A percentile compares a stretch with the other conserved stretches of the same genome.
Evolutionary conservation across 2,329 filamentous ascomycete genomes (phyloP).

Genomic region (Atkinsonella hypoxylon): DNA sequence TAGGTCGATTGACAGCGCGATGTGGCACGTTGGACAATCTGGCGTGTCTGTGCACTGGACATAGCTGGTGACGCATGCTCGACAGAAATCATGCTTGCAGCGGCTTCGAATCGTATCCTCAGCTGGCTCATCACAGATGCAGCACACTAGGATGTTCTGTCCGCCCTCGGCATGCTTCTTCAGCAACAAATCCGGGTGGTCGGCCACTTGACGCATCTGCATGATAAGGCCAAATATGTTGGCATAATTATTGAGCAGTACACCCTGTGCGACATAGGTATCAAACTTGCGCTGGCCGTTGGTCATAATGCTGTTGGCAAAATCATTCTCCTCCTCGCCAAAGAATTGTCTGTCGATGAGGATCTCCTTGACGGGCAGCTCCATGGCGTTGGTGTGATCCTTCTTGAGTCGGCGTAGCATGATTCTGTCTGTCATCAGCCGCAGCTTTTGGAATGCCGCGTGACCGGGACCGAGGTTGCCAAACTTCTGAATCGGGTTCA

Average conservation of each 20-base stretch:
- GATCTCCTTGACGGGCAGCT: constrained; percentile 89
- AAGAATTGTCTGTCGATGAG: constrained; percentile 92
- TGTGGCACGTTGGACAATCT: constrained; percentile 86
- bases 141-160: constrained; percentile 82
- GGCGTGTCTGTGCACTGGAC: constrained; percentile 64
- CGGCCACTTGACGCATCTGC: constrained; percentile 97
- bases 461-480: constrained; percentile 51
- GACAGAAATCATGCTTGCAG: constrained; percentile 69
- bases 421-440: constrained; percentile 79
- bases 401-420: constrained; percentile 94
- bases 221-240: constrained; percentile 99
- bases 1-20: constrained; percentile 77
- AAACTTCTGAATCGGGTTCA: constrained; percentile 65
- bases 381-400: constrained; percentile 89
- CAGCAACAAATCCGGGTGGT: constrained; percentile 87
- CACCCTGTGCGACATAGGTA: constrained; percentile 87
- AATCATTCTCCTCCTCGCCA: constrained; percentile 89
- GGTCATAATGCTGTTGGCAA: constrained; percentile 91
- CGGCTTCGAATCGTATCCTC: constrained; percentile 88
- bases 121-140: constrained; percentile 91
- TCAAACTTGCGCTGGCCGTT: constrained; percentile 83
- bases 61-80: constrained; percentile 35
- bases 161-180: constrained; percentile 79
- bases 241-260: constrained; percentile 93
- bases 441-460: constrained; percentile 67